Evolutionary conservation across 2,329 filamentous ascomycete species (phyloP).

Genomic region (Sclerotinia glacialis): DNA sequence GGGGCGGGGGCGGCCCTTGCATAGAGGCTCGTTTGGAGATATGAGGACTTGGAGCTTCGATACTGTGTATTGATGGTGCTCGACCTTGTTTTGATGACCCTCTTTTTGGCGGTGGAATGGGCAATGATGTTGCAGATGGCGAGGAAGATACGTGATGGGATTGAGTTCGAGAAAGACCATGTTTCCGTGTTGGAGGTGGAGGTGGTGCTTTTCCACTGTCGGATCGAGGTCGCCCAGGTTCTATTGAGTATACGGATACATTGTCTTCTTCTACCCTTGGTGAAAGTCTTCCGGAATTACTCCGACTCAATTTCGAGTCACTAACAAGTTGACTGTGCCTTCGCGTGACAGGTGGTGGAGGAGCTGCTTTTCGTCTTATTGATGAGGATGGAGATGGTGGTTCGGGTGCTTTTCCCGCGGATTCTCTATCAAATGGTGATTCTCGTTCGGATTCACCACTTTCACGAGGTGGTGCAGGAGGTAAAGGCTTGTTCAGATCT

Average conservation of each 20-base stretch:
- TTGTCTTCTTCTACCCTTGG: constrained; percentile 37
- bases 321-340: constrained; percentile 37
- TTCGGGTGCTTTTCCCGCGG: constrained; percentile 52
- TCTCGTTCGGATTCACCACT: constrained; percentile 46
- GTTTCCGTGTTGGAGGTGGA: constrained; percentile 39
- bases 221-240: constrained; percentile 26
- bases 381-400: constrained; percentile 39
- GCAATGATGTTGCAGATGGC: constrained; percentile 37
- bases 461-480: constrained; percentile 50
- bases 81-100: constrained; percentile 30
- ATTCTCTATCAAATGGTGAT: constrained; percentile 54
- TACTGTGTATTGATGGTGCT: constrained; percentile 33
- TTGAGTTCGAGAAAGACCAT: constrained; percentile 29
- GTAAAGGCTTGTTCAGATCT: constrained; percentile 62
- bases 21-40: constrained; percentile 32
- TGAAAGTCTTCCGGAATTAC: constrained; percentile 31
- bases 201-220: constrained; percentile 34
- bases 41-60: constrained; percentile 28
- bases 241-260: constrained; percentile 23
- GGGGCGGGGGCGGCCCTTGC: constrained; percentile 39
- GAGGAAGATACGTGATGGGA: constrained; percentile 34
- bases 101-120: constrained; percentile 44
- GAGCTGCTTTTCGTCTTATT: constrained; percentile 40
- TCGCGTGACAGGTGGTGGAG: constrained; percentile 43
- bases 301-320: constrained; percentile 34